These are phyloP conservation scores for Phytophthora idaei DNA, from an alignment of 352 stramenopile genomes.

Conservation along the genomic window DNA sequence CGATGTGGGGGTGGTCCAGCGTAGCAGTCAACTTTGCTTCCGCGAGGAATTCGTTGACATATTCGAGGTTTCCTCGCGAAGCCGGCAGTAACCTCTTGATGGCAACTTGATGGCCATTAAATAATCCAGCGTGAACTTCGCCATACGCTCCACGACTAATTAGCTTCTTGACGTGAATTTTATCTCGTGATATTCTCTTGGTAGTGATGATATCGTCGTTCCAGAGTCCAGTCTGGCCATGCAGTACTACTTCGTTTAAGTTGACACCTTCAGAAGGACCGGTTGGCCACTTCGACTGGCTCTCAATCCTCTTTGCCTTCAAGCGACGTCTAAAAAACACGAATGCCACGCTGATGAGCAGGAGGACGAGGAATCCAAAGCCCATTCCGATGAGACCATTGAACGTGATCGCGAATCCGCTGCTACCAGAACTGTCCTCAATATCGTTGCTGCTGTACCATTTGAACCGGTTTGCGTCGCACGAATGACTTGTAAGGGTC, in stretches of 20 bases:
- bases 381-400: slow-evolving; percentile 10
- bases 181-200: slow-evolving; percentile 37
- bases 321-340: slow-evolving; percentile 5
- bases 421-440: background rate
- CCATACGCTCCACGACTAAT: slow-evolving; percentile 47
- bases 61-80: slow-evolving; percentile 24
- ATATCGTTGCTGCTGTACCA: slow-evolving; percentile 32
- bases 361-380: slow-evolving; percentile 5
- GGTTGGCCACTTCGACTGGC: background rate
- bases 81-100: slow-evolving; percentile 47
- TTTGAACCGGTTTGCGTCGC: slow-evolving; percentile 13
- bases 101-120: slow-evolving; percentile 36
- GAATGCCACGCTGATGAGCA: background rate
- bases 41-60: slow-evolving; percentile 42
- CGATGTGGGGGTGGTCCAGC: slow-evolving; percentile 42
- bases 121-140: slow-evolving; percentile 42
- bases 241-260: background rate
- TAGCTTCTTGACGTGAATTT: slow-evolving; percentile 26
- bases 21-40: slow-evolving; percentile 44
- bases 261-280: background rate
- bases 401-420: slow-evolving; percentile 2
- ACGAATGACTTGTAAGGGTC: slow-evolving; percentile 14
- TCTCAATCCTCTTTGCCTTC: slow-evolving; percentile 4
- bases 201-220: slow-evolving; percentile 43
- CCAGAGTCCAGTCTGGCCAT: slow-evolving; percentile 30